phyloP scores from a whole-genome alignment of 177 flowering plant species.

The Vitis hybrid region DNA sequence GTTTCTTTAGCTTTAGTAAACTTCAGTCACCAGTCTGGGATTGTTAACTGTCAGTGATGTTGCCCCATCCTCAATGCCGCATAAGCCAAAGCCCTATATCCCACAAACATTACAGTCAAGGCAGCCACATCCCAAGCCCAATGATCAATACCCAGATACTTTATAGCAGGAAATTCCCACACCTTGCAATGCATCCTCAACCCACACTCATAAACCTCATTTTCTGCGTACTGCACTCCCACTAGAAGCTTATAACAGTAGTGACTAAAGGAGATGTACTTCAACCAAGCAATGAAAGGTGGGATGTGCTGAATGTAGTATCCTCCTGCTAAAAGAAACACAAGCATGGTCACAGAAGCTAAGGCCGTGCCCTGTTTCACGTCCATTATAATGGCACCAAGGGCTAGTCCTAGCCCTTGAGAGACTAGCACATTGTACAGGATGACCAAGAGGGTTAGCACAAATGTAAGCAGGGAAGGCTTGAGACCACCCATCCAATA shows the following conservation, averaged over 20 bases:
- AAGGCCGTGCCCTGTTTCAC: conserved; percentile 75
- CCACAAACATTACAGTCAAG: conserved; percentile 73
- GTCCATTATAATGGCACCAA: conserved; percentile 91
- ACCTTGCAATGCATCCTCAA: conserved; percentile 46
- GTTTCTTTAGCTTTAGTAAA: background rate
- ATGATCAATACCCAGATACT: conserved; percentile 40
- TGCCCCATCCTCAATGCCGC: conserved; percentile 57
- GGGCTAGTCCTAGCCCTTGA: conserved; percentile 86
- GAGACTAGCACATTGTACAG: conserved; percentile 85
- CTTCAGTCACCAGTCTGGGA: no score
- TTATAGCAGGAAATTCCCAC: conserved; percentile 63
- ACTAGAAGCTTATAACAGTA: conserved; percentile 86
- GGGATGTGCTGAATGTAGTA: conserved; percentile 88
- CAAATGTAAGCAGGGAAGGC: conserved; percentile 47
- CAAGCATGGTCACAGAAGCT: conserved; percentile 87
- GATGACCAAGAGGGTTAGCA: conserved; percentile 57
- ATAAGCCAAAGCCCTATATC: conserved; percentile 82
- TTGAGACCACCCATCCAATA: conserved; percentile 96
- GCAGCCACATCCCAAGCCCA: conserved; percentile 59
- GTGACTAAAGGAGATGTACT: conserved; percentile 77
- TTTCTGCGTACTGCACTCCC: conserved; percentile 61
- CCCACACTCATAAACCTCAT: conserved; percentile 67
- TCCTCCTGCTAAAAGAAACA: conserved; percentile 80
- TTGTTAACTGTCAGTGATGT: conserved; percentile 23
- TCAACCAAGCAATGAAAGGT: conserved; percentile 74